These are phyloP conservation scores for Lactarius hatsudake DNA, from an alignment of 768 basidiomycete genomes.

Conservation along the genomic window DNA sequence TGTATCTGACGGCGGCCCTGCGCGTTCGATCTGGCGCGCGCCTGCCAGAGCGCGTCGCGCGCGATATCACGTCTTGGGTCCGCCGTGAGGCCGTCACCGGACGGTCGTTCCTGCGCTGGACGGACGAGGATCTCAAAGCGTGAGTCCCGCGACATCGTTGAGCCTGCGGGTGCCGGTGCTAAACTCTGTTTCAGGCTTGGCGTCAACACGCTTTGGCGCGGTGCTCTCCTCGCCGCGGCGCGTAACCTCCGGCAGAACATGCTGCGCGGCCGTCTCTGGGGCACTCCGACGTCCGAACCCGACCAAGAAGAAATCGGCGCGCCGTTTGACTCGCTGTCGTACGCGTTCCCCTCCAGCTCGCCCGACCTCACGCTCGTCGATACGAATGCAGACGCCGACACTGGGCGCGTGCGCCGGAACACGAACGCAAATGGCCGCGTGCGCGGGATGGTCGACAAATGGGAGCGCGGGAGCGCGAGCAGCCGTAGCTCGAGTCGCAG, in stretches of 20 bases:
- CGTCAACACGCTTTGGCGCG: slow-evolving; percentile 50
- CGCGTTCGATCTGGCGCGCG: slow-evolving; percentile 36
- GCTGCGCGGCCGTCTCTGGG: slow-evolving; percentile 57
- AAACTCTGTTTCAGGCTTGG: slow-evolving; percentile 39
- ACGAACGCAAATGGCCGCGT: slow-evolving; percentile 16
- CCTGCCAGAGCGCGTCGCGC: slow-evolving; percentile 39
- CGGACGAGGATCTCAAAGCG: slow-evolving; percentile 57
- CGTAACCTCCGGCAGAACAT: slow-evolving; percentile 56
- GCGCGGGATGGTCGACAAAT: slow-evolving; percentile 26
- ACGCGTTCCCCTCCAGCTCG: slow-evolving; percentile 39
- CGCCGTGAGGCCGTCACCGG: slow-evolving; percentile 52
- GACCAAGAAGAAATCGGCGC: slow-evolving; percentile 24
- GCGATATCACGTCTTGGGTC: slow-evolving; percentile 52
- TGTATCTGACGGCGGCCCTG: slow-evolving; percentile 50
- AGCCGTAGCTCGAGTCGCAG: slow-evolving; percentile 8
- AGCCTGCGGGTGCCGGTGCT: background rate
- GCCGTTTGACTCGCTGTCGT: slow-evolving; percentile 32
- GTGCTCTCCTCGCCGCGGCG: slow-evolving; percentile 52
- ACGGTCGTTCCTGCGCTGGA: slow-evolving; percentile 56
- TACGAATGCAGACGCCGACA: background rate
- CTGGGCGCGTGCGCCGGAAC: background rate
- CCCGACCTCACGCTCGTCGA: slow-evolving; percentile 33
- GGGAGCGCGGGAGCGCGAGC: slow-evolving; percentile 24
- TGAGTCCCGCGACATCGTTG: slow-evolving; percentile 36
- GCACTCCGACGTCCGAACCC: slow-evolving; percentile 30